Percentiles rank a stretch among this genome's conserved stretches.
phyloP scores from a whole-genome alignment of 148 eudicot species.

The Dianthus caryophyllus region DNA sequence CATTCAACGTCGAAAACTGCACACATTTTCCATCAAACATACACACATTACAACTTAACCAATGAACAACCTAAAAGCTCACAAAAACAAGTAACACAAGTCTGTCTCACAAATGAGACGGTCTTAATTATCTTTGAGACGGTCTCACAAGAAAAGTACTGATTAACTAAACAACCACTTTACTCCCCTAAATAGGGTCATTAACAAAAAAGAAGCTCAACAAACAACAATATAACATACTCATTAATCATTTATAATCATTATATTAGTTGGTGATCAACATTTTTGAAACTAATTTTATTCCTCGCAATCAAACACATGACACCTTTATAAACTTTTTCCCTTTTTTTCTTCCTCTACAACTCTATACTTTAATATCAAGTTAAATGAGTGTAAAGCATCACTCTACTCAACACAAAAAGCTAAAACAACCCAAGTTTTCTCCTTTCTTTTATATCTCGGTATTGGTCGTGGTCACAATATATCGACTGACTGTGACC shows the following conservation, averaged over 20 bases:
- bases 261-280: constrained; percentile 54
- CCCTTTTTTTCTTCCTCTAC: constrained; percentile 26
- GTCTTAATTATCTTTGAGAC: constrained; percentile 9
- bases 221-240: constrained; percentile 16
- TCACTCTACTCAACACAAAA: constrained; percentile 11
- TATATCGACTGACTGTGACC: too few species aligned
- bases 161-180: too few species aligned
- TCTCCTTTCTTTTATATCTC: not conserved
- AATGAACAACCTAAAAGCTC: constrained; percentile 20
- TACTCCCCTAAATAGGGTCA: constrained; percentile 5
- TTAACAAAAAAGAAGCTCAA: constrained; percentile 8
- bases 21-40: constrained; percentile 11
- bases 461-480: too few species aligned
- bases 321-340: constrained; percentile 17
- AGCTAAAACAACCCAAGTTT: constrained; percentile 7
- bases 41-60: constrained; percentile 20
- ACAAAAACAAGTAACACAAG: not conserved
- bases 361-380: constrained; percentile 32
- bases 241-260: constrained; percentile 34
- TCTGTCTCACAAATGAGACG: constrained; percentile 18
- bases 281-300: constrained; percentile 41
- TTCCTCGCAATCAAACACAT: constrained; percentile 33
- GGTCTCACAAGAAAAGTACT: too few species aligned
- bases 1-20: constrained; percentile 35
- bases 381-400: constrained; percentile 32